Evolutionary conservation across 1,284 basidiomycete genomes (phyloP).

Genomic region (Naganishia liquefaciens): DNA sequence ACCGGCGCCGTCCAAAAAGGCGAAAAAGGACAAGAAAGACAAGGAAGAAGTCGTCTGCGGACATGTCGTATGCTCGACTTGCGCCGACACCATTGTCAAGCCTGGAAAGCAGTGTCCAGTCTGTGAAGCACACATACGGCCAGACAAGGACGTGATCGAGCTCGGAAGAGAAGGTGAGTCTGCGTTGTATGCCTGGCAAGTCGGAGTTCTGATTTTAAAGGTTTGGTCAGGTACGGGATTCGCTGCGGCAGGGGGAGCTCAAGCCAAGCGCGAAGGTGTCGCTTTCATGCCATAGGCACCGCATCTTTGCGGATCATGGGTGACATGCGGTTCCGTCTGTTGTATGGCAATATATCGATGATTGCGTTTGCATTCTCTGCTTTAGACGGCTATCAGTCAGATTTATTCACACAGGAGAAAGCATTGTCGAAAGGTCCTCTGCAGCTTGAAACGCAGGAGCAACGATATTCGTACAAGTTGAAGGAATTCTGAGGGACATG

Average conservation of each 20-base stretch:
- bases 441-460: too few species aligned
- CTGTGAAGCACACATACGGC: slow-evolving; percentile 64
- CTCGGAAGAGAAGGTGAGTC: slow-evolving; percentile 74
- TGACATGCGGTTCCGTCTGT: too few species aligned
- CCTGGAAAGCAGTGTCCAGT: slow-evolving; percentile 75
- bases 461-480: too few species aligned
- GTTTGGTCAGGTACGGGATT: slow-evolving; percentile 71
- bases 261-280: slow-evolving; percentile 55
- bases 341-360: too few species aligned
- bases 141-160: slow-evolving; percentile 70
- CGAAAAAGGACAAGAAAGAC: slow-evolving; percentile 46
- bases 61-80: slow-evolving; percentile 83
- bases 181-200: neutral
- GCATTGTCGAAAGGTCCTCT: too few species aligned
- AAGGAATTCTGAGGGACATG: too few species aligned
- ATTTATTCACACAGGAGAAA: too few species aligned
- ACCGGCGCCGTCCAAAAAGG: slow-evolving; percentile 32
- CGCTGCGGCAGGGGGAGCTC: slow-evolving; percentile 85
- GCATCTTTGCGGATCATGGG: neutral
- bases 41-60: slow-evolving; percentile 60
- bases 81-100: slow-evolving; percentile 75
- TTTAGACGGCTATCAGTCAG: too few species aligned
- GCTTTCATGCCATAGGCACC: slow-evolving; percentile 40
- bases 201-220: slow-evolving; percentile 20
- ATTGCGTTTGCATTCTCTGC: too few species aligned